Conservation (phyloP, 169 alveolate genomes). For the Perkinsus marinus region DNA sequence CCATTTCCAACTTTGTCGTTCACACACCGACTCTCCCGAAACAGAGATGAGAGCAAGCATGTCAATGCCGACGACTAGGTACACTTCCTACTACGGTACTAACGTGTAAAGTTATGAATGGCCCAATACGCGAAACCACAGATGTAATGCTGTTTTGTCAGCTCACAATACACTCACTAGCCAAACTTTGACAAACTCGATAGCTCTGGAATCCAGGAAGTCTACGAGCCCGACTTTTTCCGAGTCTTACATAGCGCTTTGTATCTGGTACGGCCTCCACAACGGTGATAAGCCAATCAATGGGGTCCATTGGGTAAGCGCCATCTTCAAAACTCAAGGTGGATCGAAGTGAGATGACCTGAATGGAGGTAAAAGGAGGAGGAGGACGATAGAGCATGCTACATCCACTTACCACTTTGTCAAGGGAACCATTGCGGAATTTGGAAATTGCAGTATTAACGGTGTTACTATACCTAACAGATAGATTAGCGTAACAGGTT, state of each 20-base stretch:
- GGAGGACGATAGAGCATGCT: not conserved
- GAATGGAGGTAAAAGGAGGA: not conserved
- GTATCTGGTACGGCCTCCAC: not conserved
- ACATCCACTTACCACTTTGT: not conserved
- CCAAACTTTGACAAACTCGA: too few species aligned
- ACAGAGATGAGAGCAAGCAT: too few species aligned
- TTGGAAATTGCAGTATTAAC: not conserved
- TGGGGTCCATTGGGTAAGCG: not conserved
- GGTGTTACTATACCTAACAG: not conserved
- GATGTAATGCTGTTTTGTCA: too few species aligned
- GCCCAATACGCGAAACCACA: too few species aligned
- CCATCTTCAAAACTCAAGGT: not conserved
- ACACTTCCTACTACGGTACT: too few species aligned
- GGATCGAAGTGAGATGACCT: not conserved
- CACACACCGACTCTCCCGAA: too few species aligned
- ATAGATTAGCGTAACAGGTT: not conserved
- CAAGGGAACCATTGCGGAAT: not conserved
- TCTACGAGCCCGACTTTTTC: too few species aligned
- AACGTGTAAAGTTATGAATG: too few species aligned
- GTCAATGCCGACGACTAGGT: too few species aligned
- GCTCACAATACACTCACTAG: too few species aligned
- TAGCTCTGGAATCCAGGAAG: too few species aligned
- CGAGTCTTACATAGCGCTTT: not conserved
- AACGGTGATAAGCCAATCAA: not conserved
- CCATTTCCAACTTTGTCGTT: too few species aligned